Percentiles rank a stretch among this genome's conserved stretches.
Evolutionary conservation across 306 rosid genomes (phyloP).

Genomic region (Prunus persica): DNA sequence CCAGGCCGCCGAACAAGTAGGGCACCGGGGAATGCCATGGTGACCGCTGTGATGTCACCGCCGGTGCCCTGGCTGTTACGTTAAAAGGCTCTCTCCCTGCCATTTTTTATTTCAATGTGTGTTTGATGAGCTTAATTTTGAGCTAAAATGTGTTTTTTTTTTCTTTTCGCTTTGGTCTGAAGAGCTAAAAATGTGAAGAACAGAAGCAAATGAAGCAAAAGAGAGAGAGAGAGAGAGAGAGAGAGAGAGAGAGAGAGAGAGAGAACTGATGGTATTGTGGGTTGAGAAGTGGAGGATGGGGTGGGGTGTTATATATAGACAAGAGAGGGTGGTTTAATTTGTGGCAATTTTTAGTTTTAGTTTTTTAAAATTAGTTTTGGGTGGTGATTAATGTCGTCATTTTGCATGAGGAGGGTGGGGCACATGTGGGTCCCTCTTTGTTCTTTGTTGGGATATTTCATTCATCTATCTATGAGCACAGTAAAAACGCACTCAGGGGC

Average conservation of each 20-base stretch:
- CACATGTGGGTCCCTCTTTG: conserved; percentile 10
- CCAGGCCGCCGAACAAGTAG: conserved; percentile 83
- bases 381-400: conserved; percentile 50
- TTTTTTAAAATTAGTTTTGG: neutral
- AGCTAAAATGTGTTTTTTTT: neutral
- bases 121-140: neutral
- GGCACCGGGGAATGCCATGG: conserved; percentile 99
- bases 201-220: neutral
- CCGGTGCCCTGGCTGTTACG: conserved; percentile 35
- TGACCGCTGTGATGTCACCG: conserved; percentile 42
- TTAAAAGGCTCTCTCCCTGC: conserved; percentile 57
- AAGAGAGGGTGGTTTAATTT: neutral
- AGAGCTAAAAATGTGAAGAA: neutral
- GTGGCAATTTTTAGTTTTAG: neutral
- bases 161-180: too few species aligned
- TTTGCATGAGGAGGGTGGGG: conserved; percentile 25
- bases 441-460: conserved; percentile 25
- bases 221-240: neutral
- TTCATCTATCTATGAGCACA: conserved; percentile 10
- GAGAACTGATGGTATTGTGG: conserved; percentile 13
- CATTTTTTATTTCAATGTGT: conserved; percentile 17
- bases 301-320: conserved; percentile 49
- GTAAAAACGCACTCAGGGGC: conserved; percentile 50
- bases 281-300: conserved; percentile 37
- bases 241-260: neutral